A percentile compares a stretch with the other conserved stretches of the same genome.
Conservation (phyloP, 2,329 filamentous ascomycete species). For the Claviceps lovelessii region DNA sequence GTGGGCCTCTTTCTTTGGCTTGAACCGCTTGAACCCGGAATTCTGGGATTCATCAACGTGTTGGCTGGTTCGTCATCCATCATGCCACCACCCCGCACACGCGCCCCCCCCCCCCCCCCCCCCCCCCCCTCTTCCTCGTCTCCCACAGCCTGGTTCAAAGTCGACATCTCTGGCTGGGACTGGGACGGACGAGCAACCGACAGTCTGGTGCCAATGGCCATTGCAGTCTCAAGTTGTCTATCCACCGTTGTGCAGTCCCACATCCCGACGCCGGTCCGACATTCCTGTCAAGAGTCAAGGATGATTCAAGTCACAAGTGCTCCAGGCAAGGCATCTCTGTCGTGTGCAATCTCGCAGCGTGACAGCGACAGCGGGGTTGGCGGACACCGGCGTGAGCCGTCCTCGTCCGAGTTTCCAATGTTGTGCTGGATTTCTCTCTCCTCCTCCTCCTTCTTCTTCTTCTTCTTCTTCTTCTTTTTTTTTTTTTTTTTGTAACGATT, state of each 20-base stretch:
- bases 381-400: not conserved
- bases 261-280: not conserved
- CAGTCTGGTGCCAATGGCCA: constrained; percentile 9
- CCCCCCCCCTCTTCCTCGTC: too few relatives aligned
- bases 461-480: not conserved
- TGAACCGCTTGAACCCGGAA: constrained; percentile 2
- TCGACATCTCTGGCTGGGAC: not conserved
- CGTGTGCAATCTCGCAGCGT: too few relatives aligned
- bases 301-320: too few relatives aligned
- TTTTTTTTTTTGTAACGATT: not conserved
- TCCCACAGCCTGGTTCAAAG: too few relatives aligned
- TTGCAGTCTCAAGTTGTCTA: constrained; percentile 3
- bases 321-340: not conserved
- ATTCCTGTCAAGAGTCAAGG: too few relatives aligned
- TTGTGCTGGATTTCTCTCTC: not conserved
- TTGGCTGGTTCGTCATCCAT: not conserved
- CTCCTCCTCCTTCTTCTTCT: too few relatives aligned
- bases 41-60: constrained; percentile 1
- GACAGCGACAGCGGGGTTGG: too few relatives aligned
- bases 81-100: too few relatives aligned
- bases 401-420: not conserved
- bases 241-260: not conserved
- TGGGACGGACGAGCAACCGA: constrained; percentile 7
- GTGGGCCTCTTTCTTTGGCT: not conserved
- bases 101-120: too few relatives aligned